Base-by-base conservation (phyloP, 2,329 filamentous ascomycete genomes). In the Cryphonectria carpinicola region DNA sequence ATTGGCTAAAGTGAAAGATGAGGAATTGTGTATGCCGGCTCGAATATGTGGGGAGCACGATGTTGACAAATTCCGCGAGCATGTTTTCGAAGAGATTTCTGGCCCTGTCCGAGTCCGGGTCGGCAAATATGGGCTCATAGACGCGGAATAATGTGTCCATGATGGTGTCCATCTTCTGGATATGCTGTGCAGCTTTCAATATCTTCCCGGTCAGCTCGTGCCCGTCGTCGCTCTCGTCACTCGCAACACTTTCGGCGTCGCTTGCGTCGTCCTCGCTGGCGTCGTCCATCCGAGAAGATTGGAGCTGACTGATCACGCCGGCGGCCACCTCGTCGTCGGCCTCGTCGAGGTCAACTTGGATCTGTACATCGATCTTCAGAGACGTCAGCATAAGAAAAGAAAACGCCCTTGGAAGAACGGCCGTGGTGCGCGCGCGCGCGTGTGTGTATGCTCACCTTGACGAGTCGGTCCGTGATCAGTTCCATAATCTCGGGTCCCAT, bases 1-100 rank as follows among this genome's bases (percentile, higher is more conserved):
- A 88, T 80, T 99, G 95, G 22, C 93, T 93, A 79, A 97, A 98
- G 81, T 98, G 95, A 81, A 99, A 99, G 66, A 98, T 87, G 64
- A 99, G 88, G 76, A 98, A 99, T 22, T 73, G 72, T 1, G 70
- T 72, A 32, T 73, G 72, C 39, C 70, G 67, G 46, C 70, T 71
- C 22, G 67, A 93, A 79, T 96, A 94, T 19, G 94, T 97, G 4
- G 95, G 94, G 41, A 99, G 87, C 71, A 99, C 94, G 77, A 94
- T 93, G 78, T 89, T 92, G 72, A 91, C 89, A 77, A 99, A 99
- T 78, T 97, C 94, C 65, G 90, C 88, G 39, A 98, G 86, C 54
- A 99, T 86, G 69, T 93, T 89, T 67, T 93, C 91, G 75, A 97
- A 93, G 65, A 89, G 89, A 69, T 90, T 89, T 74, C 92, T 88